Evolutionary conservation across 2,329 filamentous ascomycete species (phyloP), one percentile per base, ranked within the genome.

Genomic region (Phoma sp.): DNA sequence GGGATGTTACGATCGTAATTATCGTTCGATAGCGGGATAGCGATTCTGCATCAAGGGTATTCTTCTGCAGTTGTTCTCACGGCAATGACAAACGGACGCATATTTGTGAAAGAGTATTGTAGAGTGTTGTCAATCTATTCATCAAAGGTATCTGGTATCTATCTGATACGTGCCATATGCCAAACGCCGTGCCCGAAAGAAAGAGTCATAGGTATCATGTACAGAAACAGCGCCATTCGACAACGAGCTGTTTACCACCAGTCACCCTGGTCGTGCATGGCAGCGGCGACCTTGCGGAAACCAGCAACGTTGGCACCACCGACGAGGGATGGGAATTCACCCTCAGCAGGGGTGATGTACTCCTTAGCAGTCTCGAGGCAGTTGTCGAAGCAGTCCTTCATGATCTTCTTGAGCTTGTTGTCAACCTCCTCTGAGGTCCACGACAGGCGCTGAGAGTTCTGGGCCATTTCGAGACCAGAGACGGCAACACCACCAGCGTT

Each of bases 401-500:
- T 99, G 80, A 98, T 98, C 68, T 78, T 82, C 84, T 96, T 92
- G 72, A 99, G 88, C 80, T 91, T 91, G 66, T 83, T 80, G 79
- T 98, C 93, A 62, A 98, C 95, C 82, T 96, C 89, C 82, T 96
- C 90, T 41, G 82, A 72, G 25, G 90, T 90, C 95, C 95, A 99
- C 71, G 80, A 84, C 63, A 97, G 82, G 57, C 93, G 89, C 77
- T 88, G 79, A 63, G 89, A 93, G 86, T 99, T 98, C 86, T 99
- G 95, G 7, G 93, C 93, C 95, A 99, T 99, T 85, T 99, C 95
- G 39, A 99, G 86, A 68, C 95, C 95, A 2, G 92, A 96, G 36
- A 99, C 95, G 52, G 95, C 95, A 53, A 98, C 95, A 83, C 95
- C 95, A 77, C 95, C 95, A 66, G 91, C 92, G 82, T 98, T 98